Evolutionary conservation across 176 grass and related monocot species (phyloP).

Genomic region (Oryza meyeriana): DNA sequence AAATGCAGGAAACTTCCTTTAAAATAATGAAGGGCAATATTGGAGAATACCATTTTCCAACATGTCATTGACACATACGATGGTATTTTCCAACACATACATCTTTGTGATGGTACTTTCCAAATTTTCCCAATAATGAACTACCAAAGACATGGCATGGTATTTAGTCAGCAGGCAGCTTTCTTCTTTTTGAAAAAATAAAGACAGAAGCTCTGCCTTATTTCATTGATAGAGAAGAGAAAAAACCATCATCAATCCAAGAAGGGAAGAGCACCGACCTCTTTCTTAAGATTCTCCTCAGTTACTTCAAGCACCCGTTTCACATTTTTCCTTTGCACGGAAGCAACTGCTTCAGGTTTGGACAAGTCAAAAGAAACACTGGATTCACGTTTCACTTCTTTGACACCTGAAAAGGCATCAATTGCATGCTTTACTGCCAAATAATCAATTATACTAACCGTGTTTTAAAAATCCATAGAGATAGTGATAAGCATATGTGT

Average conservation of each 20-base stretch:
- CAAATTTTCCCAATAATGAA: background rate
- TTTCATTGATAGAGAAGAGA: background rate
- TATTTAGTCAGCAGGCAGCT: constrained; percentile 21
- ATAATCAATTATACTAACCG: background rate
- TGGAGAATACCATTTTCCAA: no score
- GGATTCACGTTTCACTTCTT: constrained; percentile 31
- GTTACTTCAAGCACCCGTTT: constrained; percentile 35
- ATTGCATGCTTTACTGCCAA: background rate
- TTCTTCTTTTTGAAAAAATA: background rate
- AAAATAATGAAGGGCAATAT: no score
- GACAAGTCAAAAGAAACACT: constrained; percentile 14
- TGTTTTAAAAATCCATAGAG: background rate
- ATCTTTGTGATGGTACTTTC: no score
- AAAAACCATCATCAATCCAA: background rate
- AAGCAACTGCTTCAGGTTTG: background rate
- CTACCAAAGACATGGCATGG: background rate
- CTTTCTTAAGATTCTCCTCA: constrained; percentile 22
- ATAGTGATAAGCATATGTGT: background rate
- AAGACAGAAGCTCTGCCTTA: background rate
- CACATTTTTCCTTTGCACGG: constrained; percentile 44
- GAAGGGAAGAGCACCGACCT: background rate
- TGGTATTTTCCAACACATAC: no score
- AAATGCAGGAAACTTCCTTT: background rate
- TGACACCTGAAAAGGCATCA: constrained; percentile 35
- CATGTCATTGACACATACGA: no score